phyloP scores from a whole-genome alignment of 192 early-diverging fungal species.

The Coemansia furcata region DNA sequence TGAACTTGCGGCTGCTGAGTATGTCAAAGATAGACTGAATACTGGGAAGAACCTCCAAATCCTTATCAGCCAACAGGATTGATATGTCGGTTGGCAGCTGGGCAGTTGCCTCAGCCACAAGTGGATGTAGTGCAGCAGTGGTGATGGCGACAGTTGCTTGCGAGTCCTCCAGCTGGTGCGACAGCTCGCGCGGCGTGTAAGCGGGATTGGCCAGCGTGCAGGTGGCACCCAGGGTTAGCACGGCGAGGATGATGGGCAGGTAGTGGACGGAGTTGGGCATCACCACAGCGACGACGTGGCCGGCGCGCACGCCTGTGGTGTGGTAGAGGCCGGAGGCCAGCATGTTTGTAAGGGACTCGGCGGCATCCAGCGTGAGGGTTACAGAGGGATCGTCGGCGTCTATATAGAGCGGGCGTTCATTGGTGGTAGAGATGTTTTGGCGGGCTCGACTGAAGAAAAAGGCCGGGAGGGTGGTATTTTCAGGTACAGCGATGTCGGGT shows the following conservation, averaged over 20 bases:
- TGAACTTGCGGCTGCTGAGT: background rate
- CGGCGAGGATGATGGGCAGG: conserved; percentile 60
- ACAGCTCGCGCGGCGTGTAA: conserved; percentile 76
- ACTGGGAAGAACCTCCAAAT: background rate
- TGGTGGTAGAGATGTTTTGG: background rate
- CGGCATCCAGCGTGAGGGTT: conserved; percentile 1
- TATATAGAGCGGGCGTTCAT: conserved; percentile 21
- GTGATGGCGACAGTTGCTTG: conserved; percentile 65
- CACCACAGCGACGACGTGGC: conserved; percentile 63
- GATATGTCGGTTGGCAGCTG: conserved; percentile 2
- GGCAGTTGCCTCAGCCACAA: conserved; percentile 11
- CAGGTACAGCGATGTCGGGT: conserved; percentile 4
- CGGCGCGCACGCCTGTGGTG: conserved; percentile 57
- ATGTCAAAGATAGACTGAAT: conserved; percentile 12
- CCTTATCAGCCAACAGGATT: conserved; percentile 32
- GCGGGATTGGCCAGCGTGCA: conserved; percentile 76
- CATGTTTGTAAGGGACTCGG: conserved; percentile 11
- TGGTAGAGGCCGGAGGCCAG: conserved; percentile 40
- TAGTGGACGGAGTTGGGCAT: conserved; percentile 55
- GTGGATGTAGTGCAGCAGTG: conserved; percentile 22
- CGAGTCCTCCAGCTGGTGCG: conserved; percentile 73
- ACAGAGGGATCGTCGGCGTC: conserved; percentile 3
- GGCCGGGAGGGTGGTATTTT: conserved; percentile 1
- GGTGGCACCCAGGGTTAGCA: conserved; percentile 61
- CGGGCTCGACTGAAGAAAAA: conserved; percentile 19